phyloP scores from a whole-genome alignment of 2,329 filamentous ascomycete species.

The Escovopsis weberi region DNA sequence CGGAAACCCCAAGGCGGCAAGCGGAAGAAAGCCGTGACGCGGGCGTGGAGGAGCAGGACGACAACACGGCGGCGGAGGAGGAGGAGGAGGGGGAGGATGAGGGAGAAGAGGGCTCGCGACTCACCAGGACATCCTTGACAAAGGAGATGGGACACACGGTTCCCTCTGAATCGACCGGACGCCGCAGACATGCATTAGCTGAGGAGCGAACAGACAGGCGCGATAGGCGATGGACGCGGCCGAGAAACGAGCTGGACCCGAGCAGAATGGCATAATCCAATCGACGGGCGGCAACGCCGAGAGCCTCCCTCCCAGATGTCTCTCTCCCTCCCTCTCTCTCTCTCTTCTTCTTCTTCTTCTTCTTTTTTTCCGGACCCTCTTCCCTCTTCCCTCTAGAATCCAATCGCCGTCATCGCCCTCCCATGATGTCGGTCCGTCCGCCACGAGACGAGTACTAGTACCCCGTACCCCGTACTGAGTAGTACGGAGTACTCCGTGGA shows the following conservation, averaged over 20 bases:
- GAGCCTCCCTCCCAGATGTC: constrained; percentile 1
- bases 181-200: constrained; percentile 6
- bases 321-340: background rate
- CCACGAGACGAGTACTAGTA: too few relatives aligned
- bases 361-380: too few relatives aligned
- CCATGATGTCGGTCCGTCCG: too few relatives aligned
- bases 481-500: too few relatives aligned
- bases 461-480: too few relatives aligned
- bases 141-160: constrained; percentile 75
- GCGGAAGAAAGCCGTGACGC: constrained; percentile 5
- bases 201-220: background rate
- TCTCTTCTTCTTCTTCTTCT: too few relatives aligned
- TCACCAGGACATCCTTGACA: constrained; percentile 70
- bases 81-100: constrained; percentile 4
- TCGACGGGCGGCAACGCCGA: constrained; percentile 1
- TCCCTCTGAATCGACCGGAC: constrained; percentile 41
- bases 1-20: constrained; percentile 4
- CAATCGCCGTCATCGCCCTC: too few relatives aligned
- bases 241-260: background rate
- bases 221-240: background rate
- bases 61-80: too few relatives aligned
- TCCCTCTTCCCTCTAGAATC: too few relatives aligned
- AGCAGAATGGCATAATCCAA: background rate
- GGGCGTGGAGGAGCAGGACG: too few relatives aligned
- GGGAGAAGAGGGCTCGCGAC: constrained; percentile 19